Conservation (phyloP, 371 early-diverging fungal species). For the Capniomyces stellatus region DNA sequence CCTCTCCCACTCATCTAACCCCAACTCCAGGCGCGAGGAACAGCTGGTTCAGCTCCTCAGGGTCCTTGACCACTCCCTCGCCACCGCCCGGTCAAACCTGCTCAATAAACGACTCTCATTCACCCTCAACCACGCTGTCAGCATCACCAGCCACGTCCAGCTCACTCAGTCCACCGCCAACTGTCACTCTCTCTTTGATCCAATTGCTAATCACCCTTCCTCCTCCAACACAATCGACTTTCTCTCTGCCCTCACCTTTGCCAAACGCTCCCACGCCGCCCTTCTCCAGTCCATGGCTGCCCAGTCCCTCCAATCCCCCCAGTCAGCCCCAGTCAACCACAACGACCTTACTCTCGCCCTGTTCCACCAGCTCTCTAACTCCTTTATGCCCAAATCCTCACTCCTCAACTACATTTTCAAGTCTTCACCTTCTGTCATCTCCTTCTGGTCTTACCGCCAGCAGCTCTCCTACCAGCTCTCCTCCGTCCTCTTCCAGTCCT, state of each 20-base stretch:
- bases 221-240: not conserved
- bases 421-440: constrained; percentile 54
- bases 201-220: constrained; percentile 52
- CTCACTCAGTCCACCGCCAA: constrained; percentile 80
- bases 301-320: constrained; percentile 9
- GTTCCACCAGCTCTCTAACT: constrained; percentile 23
- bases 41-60: constrained; percentile 81
- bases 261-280: not conserved
- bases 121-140: constrained; percentile 78
- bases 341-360: constrained; percentile 15
- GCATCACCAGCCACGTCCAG: constrained; percentile 82
- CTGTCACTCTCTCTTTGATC: constrained; percentile 66
- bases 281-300: constrained; percentile 3
- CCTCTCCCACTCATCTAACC: constrained; percentile 76
- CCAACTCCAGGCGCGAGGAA: constrained; percentile 82
- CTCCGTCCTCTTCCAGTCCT: constrained; percentile 72
- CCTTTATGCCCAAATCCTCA: constrained; percentile 50
- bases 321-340: constrained; percentile 8
- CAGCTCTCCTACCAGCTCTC: constrained; percentile 82
- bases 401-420: constrained; percentile 47
- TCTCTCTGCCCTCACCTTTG: not conserved
- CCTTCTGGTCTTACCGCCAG: constrained; percentile 83
- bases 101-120: constrained; percentile 57
- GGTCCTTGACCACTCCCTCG: constrained; percentile 68
- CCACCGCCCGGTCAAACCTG: constrained; percentile 17